These are phyloP conservation scores for Podila epigama DNA, from an alignment of 192 early-diverging fungal species.

Conservation along the genomic window DNA sequence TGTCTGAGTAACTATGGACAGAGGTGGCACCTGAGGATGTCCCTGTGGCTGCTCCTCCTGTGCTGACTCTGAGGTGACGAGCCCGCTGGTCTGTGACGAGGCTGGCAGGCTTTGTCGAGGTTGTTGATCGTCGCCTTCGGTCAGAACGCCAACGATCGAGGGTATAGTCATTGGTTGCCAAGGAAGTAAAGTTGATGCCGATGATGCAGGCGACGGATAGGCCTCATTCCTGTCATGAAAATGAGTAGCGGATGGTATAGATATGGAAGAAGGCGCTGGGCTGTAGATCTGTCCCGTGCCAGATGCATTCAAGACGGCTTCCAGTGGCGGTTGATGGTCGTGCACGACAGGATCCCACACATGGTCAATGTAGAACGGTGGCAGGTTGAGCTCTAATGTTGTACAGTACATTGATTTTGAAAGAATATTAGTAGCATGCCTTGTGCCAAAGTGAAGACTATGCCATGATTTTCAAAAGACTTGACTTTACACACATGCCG, in stretches of 20 bases:
- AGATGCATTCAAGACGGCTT: not conserved
- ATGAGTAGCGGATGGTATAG: not conserved
- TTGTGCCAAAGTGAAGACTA: not conserved
- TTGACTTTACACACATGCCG: too few species aligned
- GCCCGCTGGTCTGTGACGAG: too few species aligned
- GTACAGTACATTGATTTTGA: not conserved
- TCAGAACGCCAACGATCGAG: too few species aligned
- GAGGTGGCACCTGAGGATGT: too few species aligned
- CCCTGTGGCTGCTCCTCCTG: too few species aligned
- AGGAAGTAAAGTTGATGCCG: not conserved
- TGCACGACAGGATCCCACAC: conserved; percentile 15
- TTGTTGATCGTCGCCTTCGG: too few species aligned
- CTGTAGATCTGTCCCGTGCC: not conserved
- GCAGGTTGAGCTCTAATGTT: conserved; percentile 15
- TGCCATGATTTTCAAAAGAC: too few species aligned
- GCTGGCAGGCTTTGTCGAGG: too few species aligned
- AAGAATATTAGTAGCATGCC: not conserved
- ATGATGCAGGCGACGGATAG: not conserved
- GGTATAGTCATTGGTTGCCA: too few species aligned
- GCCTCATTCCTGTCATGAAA: not conserved
- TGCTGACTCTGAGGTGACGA: too few species aligned
- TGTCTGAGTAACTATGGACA: too few species aligned
- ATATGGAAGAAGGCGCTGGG: not conserved
- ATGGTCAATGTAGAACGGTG: conserved; percentile 27
- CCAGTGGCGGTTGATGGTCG: conserved; percentile 4